Base-by-base conservation (phyloP, 225 moss, liverwort and hornwort genomes). In the Pleurozium schreberi region DNA sequence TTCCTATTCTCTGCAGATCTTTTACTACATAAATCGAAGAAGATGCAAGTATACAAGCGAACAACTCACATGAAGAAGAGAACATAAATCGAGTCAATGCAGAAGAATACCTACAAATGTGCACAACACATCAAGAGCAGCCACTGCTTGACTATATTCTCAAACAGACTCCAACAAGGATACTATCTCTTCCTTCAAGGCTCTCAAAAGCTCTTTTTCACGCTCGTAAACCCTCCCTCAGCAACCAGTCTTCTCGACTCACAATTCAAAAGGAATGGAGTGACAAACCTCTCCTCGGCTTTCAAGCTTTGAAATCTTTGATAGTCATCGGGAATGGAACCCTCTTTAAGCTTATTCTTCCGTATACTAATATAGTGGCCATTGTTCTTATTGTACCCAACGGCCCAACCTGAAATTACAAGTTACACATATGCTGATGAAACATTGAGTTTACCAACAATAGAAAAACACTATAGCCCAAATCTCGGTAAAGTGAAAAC, bases 261-360 rank as follows among this genome's bases (percentile, higher is more conserved):
- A 86, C 91, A 96, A 84, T 95, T 88, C 90, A 94, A 83, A 76
- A 96, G 93, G n/a, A 85, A 65, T 45, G 93, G 82, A 67, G 96
- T 96, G 74, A 95, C 92, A 83, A 93, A 96, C 59, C 96, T 93
- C 84, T 95, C 95, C 89, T 96, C 96, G 59, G 93, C 82, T 95
- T 95, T 96, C 88, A 94, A 93, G 80, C 95, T 96, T 89, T 96
- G 96, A 81, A 95, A 83, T 86, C 81, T 90, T 91, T 90, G 93
- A 88, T 95, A 96, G 84, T 95, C 92, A 75, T 93, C 82, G 21
- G 96, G 96, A 60, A 94, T 65, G 43, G 71, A 92, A 82, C 87
- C 88, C 66, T 95, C 96, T 87, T 96, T 96, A 55, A 95, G 77
- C 81, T 93, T 93, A 81, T 88, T 95, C 85, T 95, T 96, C 38